phyloP scores from a whole-genome alignment of 2,329 filamentous ascomycete genomes.

The Fusarium globosum region DNA sequence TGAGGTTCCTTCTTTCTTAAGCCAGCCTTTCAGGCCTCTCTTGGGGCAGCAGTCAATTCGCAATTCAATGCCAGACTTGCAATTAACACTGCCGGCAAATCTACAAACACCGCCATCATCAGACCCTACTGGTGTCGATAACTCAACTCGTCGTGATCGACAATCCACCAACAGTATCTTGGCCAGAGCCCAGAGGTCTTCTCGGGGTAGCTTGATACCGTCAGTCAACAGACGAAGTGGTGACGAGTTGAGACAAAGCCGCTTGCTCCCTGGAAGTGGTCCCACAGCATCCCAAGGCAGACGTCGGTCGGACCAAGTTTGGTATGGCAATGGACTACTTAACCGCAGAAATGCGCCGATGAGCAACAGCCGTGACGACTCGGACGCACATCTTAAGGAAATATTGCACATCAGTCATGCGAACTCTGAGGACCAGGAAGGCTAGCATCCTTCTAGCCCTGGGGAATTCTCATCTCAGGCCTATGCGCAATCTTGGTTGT shows the following conservation, averaged over 20 bases:
- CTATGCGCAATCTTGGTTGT: constrained; percentile 3
- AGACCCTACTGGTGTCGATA: constrained; percentile 20
- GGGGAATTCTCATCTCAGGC: not conserved
- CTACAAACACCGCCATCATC: constrained; percentile 45
- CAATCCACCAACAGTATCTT: constrained; percentile 1
- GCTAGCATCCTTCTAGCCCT: constrained; percentile 33
- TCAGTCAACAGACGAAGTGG: not conserved
- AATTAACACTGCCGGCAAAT: not conserved
- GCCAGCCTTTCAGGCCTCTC: constrained; percentile 18
- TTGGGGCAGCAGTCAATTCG: constrained; percentile 4
- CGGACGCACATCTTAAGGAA: constrained; percentile 23
- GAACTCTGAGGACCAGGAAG: constrained; percentile 33
- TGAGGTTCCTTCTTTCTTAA: not conserved
- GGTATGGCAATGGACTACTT: constrained; percentile 16
- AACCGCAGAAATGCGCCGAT: constrained; percentile 10
- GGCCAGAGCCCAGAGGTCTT: constrained; percentile 6
- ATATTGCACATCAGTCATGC: constrained; percentile 17
- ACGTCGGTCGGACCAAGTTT: constrained; percentile 16
- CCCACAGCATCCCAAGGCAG: constrained; percentile 6
- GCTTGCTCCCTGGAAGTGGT: constrained; percentile 16
- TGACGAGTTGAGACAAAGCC: constrained; percentile 27
- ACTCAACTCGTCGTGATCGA: constrained; percentile 4
- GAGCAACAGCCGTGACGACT: constrained; percentile 22
- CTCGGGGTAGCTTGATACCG: constrained; percentile 2
- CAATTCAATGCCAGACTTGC: not conserved